phyloP scores from a whole-genome alignment of 106 monocot species.

The Platanthera guangdongensis region DNA sequence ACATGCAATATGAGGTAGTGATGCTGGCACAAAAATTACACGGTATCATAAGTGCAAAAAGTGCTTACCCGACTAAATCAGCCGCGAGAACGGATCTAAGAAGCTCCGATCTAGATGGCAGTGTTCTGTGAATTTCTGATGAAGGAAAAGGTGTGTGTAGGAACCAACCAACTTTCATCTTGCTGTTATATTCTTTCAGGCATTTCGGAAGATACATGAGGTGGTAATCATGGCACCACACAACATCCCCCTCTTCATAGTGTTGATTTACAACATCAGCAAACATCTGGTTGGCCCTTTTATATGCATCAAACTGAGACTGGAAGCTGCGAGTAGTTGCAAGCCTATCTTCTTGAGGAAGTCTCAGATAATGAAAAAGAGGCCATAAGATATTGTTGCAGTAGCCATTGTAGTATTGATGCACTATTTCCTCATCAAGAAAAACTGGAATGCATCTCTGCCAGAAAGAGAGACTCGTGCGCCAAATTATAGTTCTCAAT shows the following conservation, averaged over 20 bases:
- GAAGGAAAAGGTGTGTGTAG: constrained; percentile 94
- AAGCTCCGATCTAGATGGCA: constrained; percentile 75
- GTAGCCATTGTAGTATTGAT: constrained; percentile 98
- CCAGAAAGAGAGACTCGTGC: constrained; percentile 6
- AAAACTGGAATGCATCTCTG: constrained; percentile 99
- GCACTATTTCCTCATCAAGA: constrained; percentile 95
- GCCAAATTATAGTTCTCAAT: background rate
- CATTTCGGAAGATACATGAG: constrained; percentile 96
- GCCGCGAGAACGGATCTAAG: constrained; percentile 84
- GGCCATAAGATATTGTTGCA: constrained; percentile 99
- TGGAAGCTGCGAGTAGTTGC: constrained; percentile 96
- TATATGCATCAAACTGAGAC: constrained; percentile 95
- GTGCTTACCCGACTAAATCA: constrained; percentile 74
- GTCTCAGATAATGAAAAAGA: constrained; percentile 94
- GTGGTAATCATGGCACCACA: constrained; percentile 99
- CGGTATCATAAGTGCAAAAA: background rate
- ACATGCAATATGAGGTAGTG: background rate
- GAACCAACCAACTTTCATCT: constrained; percentile 75
- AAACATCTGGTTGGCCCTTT: constrained; percentile 93
- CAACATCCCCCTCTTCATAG: constrained; percentile 94
- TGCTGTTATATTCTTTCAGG: constrained; percentile 65
- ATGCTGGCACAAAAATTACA: background rate
- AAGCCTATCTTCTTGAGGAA: constrained; percentile 89
- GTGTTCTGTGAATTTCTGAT: constrained; percentile 78
- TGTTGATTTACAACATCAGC: constrained; percentile 91